Evolutionary conservation across 1,284 basidiomycete genomes (phyloP).

Genomic region (Trichosporon coremiiforme): DNA sequence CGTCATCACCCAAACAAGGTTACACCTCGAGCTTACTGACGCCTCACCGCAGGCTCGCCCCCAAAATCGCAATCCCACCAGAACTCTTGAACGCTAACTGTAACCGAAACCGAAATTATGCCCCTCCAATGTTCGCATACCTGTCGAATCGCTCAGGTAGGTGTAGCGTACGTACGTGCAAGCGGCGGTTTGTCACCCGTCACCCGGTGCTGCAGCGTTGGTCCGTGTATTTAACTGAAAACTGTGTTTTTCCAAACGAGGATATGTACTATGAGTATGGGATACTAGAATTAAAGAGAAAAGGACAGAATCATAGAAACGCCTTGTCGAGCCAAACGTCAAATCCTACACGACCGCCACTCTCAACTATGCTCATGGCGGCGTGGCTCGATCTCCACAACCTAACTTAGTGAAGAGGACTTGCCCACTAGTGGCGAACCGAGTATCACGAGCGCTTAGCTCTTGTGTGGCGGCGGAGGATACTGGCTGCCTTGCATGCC

Average conservation of each 20-base stretch:
- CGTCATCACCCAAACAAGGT: neutral
- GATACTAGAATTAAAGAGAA: neutral
- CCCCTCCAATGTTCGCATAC: neutral
- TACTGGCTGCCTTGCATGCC: conserved; percentile 18
- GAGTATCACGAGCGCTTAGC: conserved; percentile 13
- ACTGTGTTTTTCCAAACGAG: neutral
- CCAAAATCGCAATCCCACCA: conserved; percentile 1
- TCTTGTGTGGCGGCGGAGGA: conserved; percentile 27
- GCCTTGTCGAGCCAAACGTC: conserved; percentile 1
- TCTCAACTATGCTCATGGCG: neutral
- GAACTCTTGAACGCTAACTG: conserved; percentile 5
- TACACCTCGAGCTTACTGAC: neutral
- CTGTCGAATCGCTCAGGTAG: neutral
- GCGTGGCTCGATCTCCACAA: conserved; percentile 10
- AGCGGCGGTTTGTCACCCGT: conserved; percentile 5
- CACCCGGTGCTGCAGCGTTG: conserved; percentile 5
- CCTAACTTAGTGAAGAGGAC: conserved; percentile 1
- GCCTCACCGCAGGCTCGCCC: neutral
- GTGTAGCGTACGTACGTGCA: neutral
- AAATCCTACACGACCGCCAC: conserved; percentile 9
- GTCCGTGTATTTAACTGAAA: conserved; percentile 7
- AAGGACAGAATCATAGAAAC: neutral
- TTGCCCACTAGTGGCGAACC: neutral
- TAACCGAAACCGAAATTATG: conserved; percentile 11
- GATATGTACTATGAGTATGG: conserved; percentile 1